Conservation (phyloP, 73 alveolate species). For the Stentor coeruleus region DNA sequence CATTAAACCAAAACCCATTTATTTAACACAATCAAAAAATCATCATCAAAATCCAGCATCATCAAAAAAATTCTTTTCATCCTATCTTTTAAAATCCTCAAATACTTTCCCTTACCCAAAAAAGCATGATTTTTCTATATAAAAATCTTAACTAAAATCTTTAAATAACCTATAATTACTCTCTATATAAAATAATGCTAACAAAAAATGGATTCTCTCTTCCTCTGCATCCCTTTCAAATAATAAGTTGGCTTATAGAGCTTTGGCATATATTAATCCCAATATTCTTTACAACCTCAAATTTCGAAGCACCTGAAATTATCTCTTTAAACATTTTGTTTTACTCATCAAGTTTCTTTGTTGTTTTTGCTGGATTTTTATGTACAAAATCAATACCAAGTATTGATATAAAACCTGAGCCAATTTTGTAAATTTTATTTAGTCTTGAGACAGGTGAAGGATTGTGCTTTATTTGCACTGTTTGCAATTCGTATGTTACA, state of each 20-base stretch:
- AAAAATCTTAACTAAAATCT: too few relatives aligned
- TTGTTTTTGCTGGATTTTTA: background rate
- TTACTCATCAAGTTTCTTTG: background rate
- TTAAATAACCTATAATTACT: too few relatives aligned
- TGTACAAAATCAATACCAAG: constrained; percentile 16
- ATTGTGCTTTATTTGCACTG: background rate
- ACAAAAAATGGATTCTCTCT: constrained; percentile 13
- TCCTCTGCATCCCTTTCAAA: constrained; percentile 24
- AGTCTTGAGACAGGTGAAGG: background rate
- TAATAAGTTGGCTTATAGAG: background rate
- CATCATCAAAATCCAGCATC: too few relatives aligned
- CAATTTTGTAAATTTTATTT: background rate
- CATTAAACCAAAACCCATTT: too few relatives aligned
- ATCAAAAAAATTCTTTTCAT: too few relatives aligned
- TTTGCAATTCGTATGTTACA: constrained; percentile 14
- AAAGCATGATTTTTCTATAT: too few relatives aligned
- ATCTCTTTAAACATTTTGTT: background rate
- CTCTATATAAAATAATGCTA: background rate
- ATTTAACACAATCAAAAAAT: too few relatives aligned
- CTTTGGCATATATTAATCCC: background rate
- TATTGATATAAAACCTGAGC: background rate
- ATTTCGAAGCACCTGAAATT: background rate
- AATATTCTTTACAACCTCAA: background rate
- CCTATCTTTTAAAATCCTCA: too few relatives aligned
- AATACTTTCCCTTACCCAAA: too few relatives aligned